Base-by-base conservation (phyloP, 257 asterid species). In the Asclepias syriaca region DNA sequence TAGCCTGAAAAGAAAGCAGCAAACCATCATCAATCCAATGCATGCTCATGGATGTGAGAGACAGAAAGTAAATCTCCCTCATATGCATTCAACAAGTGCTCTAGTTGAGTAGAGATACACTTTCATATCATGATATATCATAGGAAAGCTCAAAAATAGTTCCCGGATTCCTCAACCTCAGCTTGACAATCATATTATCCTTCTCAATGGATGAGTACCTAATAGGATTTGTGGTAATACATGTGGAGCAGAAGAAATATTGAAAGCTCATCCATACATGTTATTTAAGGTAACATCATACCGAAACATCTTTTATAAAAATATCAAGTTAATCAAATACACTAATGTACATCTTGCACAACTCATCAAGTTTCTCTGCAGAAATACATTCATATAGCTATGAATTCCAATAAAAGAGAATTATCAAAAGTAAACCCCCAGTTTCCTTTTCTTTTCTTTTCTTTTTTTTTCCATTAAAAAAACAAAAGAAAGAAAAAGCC, bases 1-100 rank as follows among this genome's bases (percentile, higher is more conserved):
- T 84, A 73, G 89, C 97, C 99, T 94, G 89, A 66, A 80, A 77
- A 80, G 67, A 69, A 53, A 71, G 56, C 24, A 60, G 32, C 46
- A 22, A 57, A 22, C 32, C n/a, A 39, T 27, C 27, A 63, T 32
- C 11, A 61, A 61, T 34, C 48, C 0, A 63, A 34, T 21, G 15
- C 3, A 14, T 46, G 7, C 59, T 8, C 32, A n/a, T 16, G 43
- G 7, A 53, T 24, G 2, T 14, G 3, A 51, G 21, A 21, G 13
- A 55, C 22, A 19, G 32, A 54, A 9, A 40, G 16, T 40, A 68
- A n/a, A 39, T 7, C 14, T 56, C 18, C 54, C 9, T 39, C 29
- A 2, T 6, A 53, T 49, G 21, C 21, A 5, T 4, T 3, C 6
- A 11, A 8, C 40, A 29, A 37, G 50, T 46, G 46, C 9, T 5